Conservation (phyloP, 208 protist species). For the Wallacemonas sp. region DNA sequence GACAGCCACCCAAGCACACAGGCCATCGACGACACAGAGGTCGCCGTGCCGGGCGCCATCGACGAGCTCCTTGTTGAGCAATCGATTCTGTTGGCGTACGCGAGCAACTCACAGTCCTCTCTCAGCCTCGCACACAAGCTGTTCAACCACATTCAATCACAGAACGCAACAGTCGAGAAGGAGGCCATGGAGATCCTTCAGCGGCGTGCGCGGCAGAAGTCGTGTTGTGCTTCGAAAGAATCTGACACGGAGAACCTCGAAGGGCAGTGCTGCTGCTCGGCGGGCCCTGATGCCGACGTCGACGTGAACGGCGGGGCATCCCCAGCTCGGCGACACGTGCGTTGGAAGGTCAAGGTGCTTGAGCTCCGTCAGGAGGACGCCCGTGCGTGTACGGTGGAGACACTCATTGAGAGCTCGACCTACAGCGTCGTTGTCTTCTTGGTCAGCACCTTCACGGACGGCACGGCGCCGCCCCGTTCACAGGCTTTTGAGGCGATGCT, state of each 20-base stretch:
- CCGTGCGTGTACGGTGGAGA: constrained; percentile 38
- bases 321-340: neutral
- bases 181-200: neutral
- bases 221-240: no score
- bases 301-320: neutral
- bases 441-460: constrained; percentile 79
- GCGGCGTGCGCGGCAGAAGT: neutral
- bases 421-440: constrained; percentile 71
- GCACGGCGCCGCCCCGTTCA: constrained; percentile 60
- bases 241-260: no score
- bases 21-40: neutral
- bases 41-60: neutral
- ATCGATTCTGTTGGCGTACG: constrained; percentile 69
- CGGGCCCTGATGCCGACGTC: constrained; percentile 7
- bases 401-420: constrained; percentile 33
- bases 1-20: neutral
- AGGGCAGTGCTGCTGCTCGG: constrained; percentile 12
- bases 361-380: constrained; percentile 17
- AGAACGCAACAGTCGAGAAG: neutral
- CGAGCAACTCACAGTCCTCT: constrained; percentile 55
- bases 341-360: constrained; percentile 2
- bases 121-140: constrained; percentile 65
- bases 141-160: constrained; percentile 25
- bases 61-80: neutral
- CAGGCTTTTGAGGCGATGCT: constrained; percentile 64